Base-by-base conservation (phyloP, 257 asterid genomes). In the Gentiana macrophylla region DNA sequence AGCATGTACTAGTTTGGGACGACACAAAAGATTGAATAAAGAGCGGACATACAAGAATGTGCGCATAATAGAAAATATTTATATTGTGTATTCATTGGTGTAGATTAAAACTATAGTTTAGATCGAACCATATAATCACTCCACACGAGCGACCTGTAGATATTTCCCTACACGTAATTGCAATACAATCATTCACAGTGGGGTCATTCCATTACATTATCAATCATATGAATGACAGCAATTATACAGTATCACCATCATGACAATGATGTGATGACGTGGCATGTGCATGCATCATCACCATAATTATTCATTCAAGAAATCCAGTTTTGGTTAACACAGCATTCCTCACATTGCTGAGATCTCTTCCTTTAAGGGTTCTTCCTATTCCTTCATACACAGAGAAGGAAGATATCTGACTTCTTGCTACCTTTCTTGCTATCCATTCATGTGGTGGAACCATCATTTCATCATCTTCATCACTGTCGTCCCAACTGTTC, bases 301-400 rank as follows among this genome's bases (percentile, higher is more conserved):
- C 7, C 35, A 35, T 61, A 48, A 55, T 41, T 49, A 32, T n/a
- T 52, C 41, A 44, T 57, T 84, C 90, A 64, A 84, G 85, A 74
- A 84, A 84, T 3, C 94, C 94, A 2, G 94, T 84, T 75, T 61
- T 79, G 49, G 80, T 69, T 48, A 84, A 65, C 3, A 84, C 78
- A 37, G 80, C 76, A 70, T 84, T 79, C 66, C 94, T 73, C 5
- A 84, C 82, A 66, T 75, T 64, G 59, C 80, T 79, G 7, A 78
- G 70, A 56, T 80, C 94, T 62, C 89, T 80, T 32, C 94, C 94
- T 63, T 84, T 84, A 5, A 84, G 77, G 6, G 84, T 84, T 37
- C 94, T 77, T 43, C 94, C 94, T 51, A 62, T 74, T 1, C 94
- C 94, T 75, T 84, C 94, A 46, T 77, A 77, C 32, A 81, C 86